phyloP scores from a whole-genome alignment of 306 rosid genomes.

The Acacia acuminata region DNA sequence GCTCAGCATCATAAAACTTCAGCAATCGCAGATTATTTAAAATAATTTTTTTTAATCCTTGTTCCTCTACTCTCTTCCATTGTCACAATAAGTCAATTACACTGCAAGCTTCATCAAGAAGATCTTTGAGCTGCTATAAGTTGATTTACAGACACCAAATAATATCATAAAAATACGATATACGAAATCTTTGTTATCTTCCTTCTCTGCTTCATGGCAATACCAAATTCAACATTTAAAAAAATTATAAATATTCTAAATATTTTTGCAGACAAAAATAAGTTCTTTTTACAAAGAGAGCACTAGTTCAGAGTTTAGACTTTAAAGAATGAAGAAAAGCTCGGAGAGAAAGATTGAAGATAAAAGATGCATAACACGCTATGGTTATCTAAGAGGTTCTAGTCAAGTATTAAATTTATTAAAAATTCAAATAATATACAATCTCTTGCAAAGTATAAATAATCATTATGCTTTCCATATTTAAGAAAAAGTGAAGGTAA shows the following conservation, averaged over 20 bases:
- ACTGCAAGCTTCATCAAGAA: not conserved
- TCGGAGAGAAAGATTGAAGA: not conserved
- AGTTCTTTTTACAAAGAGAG: not conserved
- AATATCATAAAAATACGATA: not conserved
- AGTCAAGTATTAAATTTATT: not conserved
- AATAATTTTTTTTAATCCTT: not conserved
- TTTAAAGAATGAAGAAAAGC: conserved; percentile 1
- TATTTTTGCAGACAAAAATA: not conserved
- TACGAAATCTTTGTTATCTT: not conserved
- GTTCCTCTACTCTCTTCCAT: not conserved
- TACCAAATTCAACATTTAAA: not conserved
- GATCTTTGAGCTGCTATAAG: not conserved
- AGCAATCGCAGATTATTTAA: not conserved
- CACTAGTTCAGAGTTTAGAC: not conserved
- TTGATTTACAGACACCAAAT: not conserved
- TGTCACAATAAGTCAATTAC: not conserved
- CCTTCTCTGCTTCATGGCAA: not conserved
- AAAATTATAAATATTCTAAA: not conserved
- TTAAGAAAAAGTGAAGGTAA: not conserved
- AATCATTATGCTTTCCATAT: not conserved
- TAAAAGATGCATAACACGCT: not conserved
- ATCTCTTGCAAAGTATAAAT: not conserved
- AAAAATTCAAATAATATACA: not conserved
- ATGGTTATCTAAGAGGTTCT: not conserved
- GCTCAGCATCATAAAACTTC: too few relatives aligned